A percentile compares a stretch with the other conserved stretches of the same genome.
phyloP scores from a whole-genome alignment of 805 yeast genomes.

The Tetrapisispora phaffii region DNA sequence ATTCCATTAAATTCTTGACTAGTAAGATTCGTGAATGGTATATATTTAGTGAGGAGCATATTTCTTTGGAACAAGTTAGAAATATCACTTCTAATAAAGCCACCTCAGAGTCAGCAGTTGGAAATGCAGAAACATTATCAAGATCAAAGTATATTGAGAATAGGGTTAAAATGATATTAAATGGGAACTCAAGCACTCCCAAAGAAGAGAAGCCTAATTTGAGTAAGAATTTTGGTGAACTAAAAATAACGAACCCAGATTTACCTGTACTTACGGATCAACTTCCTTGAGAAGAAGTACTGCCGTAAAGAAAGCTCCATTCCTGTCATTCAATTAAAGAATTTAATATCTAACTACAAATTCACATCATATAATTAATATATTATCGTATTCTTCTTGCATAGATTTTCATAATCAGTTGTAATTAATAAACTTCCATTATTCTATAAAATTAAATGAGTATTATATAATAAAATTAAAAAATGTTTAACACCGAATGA shows the following conservation, averaged over 20 bases:
- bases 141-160: constrained; percentile 8
- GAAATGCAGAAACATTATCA: not conserved
- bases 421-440: not conserved
- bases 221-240: not conserved
- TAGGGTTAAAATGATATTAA: constrained; percentile 1
- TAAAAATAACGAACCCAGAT: constrained; percentile 1
- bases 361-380: no score
- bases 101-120: no score
- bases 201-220: not conserved
- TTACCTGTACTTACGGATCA: not conserved
- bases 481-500: not conserved
- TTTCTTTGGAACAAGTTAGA: constrained; percentile 18
- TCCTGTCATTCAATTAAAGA: not conserved
- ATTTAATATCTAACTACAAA: not conserved
- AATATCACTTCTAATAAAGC: not conserved
- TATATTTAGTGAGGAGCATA: constrained; percentile 19
- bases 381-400: not conserved
- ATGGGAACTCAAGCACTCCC: not conserved
- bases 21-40: constrained; percentile 20
- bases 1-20: constrained; percentile 18
- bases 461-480: not conserved
- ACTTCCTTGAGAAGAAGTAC: not conserved
- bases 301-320: not conserved
- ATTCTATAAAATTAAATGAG: not conserved
- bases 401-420: not conserved